Evolutionary conservation across 1,284 basidiomycete genomes (phyloP).

Genomic region (Moniliella sp.): DNA sequence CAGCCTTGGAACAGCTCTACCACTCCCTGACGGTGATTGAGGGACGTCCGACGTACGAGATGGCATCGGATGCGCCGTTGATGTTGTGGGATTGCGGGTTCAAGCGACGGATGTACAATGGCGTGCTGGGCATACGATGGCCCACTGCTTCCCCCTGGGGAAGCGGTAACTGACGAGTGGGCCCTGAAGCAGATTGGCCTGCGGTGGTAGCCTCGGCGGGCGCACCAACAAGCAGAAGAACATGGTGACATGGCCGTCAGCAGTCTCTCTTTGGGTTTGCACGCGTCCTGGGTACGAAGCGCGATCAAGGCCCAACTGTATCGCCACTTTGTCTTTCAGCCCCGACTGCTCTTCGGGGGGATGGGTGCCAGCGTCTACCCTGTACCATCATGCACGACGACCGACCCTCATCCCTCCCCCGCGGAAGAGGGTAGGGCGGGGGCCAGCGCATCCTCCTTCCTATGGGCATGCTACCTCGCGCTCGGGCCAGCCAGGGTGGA

Average conservation of each 20-base stretch:
- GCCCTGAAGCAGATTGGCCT: not conserved
- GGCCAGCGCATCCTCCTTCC: not conserved
- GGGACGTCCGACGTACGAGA: conserved; percentile 66
- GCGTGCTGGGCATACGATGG: conserved; percentile 45
- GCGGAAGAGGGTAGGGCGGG: not conserved
- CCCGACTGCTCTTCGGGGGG: not conserved
- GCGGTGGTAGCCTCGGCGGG: not conserved
- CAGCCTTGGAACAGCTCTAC: no score
- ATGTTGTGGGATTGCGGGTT: conserved; percentile 82
- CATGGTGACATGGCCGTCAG: not conserved
- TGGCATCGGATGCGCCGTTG: conserved; percentile 73
- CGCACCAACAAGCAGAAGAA: conserved; percentile 2
- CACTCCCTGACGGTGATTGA: conserved; percentile 6
- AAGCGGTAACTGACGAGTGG: not conserved
- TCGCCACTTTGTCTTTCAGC: conserved; percentile 13
- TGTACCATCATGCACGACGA: not conserved
- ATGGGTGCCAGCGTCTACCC: not conserved
- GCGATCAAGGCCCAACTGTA: conserved; percentile 14
- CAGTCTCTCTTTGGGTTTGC: conserved; percentile 3
- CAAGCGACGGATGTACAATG: conserved; percentile 48
- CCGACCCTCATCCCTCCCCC: not conserved
- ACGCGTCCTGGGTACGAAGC: conserved; percentile 14
- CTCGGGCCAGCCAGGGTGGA: no score
- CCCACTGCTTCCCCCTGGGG: conserved; percentile 3
- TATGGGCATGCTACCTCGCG: not conserved